These are phyloP conservation scores for Seminavis robusta DNA, from an alignment of 108 stramenopile species.

Conservation along the genomic window DNA sequence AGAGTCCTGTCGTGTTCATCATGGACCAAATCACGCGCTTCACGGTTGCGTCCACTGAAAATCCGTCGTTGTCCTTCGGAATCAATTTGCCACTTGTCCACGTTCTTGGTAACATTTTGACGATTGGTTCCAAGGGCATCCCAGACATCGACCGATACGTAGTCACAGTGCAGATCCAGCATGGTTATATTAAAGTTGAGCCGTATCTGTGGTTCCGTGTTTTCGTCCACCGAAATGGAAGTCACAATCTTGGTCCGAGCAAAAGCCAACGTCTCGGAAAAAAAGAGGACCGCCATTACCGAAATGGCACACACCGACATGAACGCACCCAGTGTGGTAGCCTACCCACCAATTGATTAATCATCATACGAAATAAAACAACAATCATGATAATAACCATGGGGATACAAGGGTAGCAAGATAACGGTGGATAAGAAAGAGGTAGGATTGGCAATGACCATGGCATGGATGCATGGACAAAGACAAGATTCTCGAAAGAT, in stretches of 20 bases:
- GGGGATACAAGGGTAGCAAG: neutral
- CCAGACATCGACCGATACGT: conserved; percentile 86
- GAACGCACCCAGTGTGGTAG: conserved; percentile 78
- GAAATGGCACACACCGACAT: conserved; percentile 80
- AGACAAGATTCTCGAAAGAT: neutral
- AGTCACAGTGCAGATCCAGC: conserved; percentile 90
- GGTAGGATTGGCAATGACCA: too few relatives aligned
- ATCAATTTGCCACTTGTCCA: conserved; percentile 98
- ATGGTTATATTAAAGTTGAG: conserved; percentile 93
- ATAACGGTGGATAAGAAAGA: neutral
- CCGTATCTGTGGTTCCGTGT: conserved; percentile 79
- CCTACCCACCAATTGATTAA: conserved; percentile 22
- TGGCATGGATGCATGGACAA: too few relatives aligned
- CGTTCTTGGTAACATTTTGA: conserved; percentile 95
- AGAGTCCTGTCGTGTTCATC: conserved; percentile 85
- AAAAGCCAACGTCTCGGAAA: conserved; percentile 92
- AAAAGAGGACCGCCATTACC: conserved; percentile 88
- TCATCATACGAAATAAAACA: neutral
- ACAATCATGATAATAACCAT: neutral
- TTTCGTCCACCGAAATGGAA: conserved; percentile 85
- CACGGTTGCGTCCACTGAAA: conserved; percentile 91
- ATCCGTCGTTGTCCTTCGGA: conserved; percentile 69
- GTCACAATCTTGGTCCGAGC: conserved; percentile 73
- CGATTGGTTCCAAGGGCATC: conserved; percentile 92
- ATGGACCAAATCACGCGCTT: conserved; percentile 79